A percentile compares a stretch with the other conserved stretches of the same genome.
Evolutionary conservation across 768 basidiomycete genomes (phyloP).

Genomic region (Dioszegia crocea): DNA sequence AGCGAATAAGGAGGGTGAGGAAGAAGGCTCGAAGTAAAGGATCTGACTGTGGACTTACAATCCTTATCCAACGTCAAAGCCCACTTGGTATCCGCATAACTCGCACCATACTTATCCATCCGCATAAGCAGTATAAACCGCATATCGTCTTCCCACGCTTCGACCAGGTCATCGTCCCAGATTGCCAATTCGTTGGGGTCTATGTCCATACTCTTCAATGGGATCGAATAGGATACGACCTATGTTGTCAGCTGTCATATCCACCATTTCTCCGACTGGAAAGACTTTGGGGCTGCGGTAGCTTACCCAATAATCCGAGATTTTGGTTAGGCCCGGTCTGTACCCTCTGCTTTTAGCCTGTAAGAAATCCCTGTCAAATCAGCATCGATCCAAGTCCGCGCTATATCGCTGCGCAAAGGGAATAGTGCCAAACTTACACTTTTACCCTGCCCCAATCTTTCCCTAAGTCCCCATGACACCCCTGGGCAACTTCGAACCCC

Average conservation of each 20-base stretch:
- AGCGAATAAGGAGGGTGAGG: no score
- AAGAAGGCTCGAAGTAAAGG: no score
- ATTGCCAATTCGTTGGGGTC: slow-evolving; percentile 33
- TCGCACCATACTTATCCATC: slow-evolving; percentile 18
- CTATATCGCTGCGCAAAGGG: no score
- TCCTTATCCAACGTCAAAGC: slow-evolving; percentile 19
- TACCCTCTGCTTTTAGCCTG: slow-evolving; percentile 25
- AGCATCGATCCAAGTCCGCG: background rate
- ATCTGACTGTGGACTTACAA: no score
- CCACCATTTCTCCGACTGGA: background rate
- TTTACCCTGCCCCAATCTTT: slow-evolving; percentile 13
- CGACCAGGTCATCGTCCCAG: slow-evolving; percentile 36
- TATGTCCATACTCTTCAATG: slow-evolving; percentile 24
- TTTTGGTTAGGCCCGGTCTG: slow-evolving; percentile 27
- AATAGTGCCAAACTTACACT: no score
- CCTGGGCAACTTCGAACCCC: slow-evolving; percentile 21
- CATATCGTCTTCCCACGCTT: slow-evolving; percentile 28
- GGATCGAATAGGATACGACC: slow-evolving; percentile 33
- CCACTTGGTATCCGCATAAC: slow-evolving; percentile 16
- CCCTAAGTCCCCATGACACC: slow-evolving; percentile 5
- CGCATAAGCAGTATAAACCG: slow-evolving; percentile 25
- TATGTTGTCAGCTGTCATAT: slow-evolving; percentile 2
- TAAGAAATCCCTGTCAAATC: slow-evolving; percentile 16
- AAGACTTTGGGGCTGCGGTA: no score
- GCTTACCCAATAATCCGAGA: slow-evolving; percentile 34